A percentile compares a stretch with the other conserved stretches of the same genome.
These are phyloP conservation scores for Floccularia luteovirens DNA, from an alignment of 768 basidiomycete genomes.

Conservation along the genomic window DNA sequence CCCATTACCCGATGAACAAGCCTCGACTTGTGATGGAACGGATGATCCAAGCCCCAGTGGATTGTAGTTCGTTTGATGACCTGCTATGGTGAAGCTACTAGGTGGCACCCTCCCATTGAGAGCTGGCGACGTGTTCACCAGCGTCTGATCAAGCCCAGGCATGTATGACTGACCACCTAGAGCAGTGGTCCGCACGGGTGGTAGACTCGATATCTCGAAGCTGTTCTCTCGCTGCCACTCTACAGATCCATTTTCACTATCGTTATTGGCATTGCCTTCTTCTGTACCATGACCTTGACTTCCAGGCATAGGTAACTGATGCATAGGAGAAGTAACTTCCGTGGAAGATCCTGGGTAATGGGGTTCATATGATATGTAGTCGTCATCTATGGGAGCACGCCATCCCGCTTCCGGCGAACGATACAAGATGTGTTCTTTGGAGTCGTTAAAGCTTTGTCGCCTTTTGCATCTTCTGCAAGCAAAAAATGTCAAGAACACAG, in stretches of 20 bases:
- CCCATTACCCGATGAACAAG: neutral
- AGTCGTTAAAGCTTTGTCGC: slow-evolving; percentile 8
- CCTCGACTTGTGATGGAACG: slow-evolving; percentile 1
- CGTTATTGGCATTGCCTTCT: slow-evolving; percentile 8
- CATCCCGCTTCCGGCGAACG: slow-evolving; percentile 13
- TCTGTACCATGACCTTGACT: slow-evolving; percentile 9
- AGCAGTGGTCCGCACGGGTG: slow-evolving; percentile 7
- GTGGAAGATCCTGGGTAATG: neutral
- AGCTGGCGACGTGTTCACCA: slow-evolving; percentile 1
- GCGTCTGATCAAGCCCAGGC: slow-evolving; percentile 8
- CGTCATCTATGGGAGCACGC: slow-evolving; percentile 24
- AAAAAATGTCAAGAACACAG: slow-evolving; percentile 22
- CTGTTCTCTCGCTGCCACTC: slow-evolving; percentile 15
- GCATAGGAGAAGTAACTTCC: too few species aligned
- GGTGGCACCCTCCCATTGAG: slow-evolving; percentile 2
- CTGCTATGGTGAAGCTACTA: neutral
- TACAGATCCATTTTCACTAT: slow-evolving; percentile 7
- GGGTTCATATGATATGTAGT: slow-evolving; percentile 13
- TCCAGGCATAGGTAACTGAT: slow-evolving; percentile 2
- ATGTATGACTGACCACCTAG: slow-evolving; percentile 16
- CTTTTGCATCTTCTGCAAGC: slow-evolving; percentile 20
- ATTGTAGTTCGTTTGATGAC: neutral
- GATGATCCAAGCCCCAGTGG: slow-evolving; percentile 4
- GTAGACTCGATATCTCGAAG: slow-evolving; percentile 2
- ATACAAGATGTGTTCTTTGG: slow-evolving; percentile 14